Conservation (phyloP, 345 rosid genomes). For the Ceriops tagal region DNA sequence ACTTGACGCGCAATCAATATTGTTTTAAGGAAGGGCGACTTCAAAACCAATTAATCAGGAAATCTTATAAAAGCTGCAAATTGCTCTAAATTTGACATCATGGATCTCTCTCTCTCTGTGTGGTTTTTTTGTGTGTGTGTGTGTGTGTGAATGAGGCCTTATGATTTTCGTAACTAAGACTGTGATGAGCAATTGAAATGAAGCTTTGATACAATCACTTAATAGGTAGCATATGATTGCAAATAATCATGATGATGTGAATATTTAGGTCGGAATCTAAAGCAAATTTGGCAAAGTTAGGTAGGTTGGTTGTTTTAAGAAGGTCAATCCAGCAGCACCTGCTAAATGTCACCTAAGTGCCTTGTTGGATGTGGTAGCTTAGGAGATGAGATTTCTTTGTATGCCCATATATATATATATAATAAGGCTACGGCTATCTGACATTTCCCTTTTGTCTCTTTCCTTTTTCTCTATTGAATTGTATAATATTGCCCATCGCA, state of each 20-base stretch:
- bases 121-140: background rate
- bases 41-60: no score
- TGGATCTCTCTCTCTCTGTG: background rate
- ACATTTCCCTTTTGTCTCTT: background rate
- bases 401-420: background rate
- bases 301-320: constrained; percentile 38
- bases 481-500: no score
- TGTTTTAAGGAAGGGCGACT: no score
- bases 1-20: no score
- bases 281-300: constrained; percentile 44
- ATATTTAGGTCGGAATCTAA: constrained; percentile 27
- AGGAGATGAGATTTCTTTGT: constrained; percentile 14
- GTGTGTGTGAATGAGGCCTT: background rate
- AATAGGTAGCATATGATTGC: background rate
- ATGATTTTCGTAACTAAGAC: no score
- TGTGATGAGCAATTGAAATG: no score
- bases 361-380: constrained; percentile 20
- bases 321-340: constrained; percentile 35
- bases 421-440: background rate
- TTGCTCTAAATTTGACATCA: no score
- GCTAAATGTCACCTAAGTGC: constrained; percentile 19
- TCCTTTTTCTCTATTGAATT: background rate
- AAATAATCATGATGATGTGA: background rate
- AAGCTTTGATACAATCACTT: background rate
- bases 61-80: no score